Evolutionary conservation across 2,329 filamentous ascomycete genomes (phyloP), one percentile per base, ranked within the genome.

Genomic region (Intubia oerlemansii): DNA sequence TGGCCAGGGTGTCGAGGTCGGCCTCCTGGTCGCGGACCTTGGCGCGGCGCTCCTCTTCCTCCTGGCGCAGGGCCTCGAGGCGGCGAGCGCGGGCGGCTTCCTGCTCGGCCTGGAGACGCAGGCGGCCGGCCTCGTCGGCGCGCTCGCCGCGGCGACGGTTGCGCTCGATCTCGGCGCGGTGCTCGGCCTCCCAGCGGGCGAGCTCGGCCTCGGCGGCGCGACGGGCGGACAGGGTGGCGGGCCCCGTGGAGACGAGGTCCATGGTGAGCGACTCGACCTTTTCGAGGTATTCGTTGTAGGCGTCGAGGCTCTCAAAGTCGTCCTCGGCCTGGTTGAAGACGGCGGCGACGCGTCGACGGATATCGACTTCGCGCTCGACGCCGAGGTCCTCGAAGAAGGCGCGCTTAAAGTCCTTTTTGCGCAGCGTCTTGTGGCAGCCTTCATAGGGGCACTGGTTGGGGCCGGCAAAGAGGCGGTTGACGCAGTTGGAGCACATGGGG

Each of bases 401-500:
- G 31, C 66, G 66, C 34, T 81, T 70, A 56, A 95, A 98, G 23
- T 73, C 71, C 33, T 72, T 67, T 43, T 84, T 79, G 2, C 88
- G 74, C 5, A 98, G 62, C 1, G 82, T 95, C 48, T 78, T 74
- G 46, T 71, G 67, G 53, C 88, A 98, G 23, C 76, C 78, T 0
- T 80, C 79, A 33, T 93, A 80, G 1, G 88, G 88, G 46, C 90
- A 98, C 36, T 82, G 78, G 32, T 82, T 80, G 1, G 88, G 88
- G 0, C 88, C 88, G 20, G 76, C 77, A 62, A 95, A 98, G 42
- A 95, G 79, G 32, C 85, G 77, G 51, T 85, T 78, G 24, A 95
- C 84, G 56, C 88, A 98, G 32, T 79, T 84, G 49, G 81, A 76
- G 59, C 88, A 98, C 80, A 98, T 95, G 41, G 81, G 81, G 60